phyloP scores from a whole-genome alignment of 2,329 filamentous ascomycete genomes.

The Paecilomyces variotii region DNA sequence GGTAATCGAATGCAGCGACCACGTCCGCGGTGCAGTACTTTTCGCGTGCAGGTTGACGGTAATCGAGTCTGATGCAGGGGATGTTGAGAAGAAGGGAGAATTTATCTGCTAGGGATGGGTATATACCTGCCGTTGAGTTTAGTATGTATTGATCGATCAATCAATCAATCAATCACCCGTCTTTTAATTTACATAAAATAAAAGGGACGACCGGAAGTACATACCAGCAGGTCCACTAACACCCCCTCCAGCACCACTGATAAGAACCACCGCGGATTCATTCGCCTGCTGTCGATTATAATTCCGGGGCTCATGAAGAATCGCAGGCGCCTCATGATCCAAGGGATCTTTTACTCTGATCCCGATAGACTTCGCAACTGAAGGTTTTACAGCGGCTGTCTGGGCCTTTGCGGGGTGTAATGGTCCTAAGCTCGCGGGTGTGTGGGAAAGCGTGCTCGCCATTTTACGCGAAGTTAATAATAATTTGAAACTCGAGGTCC shows the following conservation, averaged over 20 bases:
- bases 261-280: slow-evolving; percentile 18
- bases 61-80: slow-evolving; percentile 35
- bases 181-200: not conserved
- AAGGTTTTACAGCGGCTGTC: slow-evolving; percentile 8
- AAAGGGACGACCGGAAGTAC: not conserved
- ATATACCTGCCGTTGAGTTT: slow-evolving; percentile 15
- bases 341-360: slow-evolving; percentile 6
- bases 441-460: not conserved
- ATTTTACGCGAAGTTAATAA: not conserved
- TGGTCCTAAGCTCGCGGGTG: slow-evolving; percentile 2
- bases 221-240: slow-evolving; percentile 30
- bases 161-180: too few relatives aligned
- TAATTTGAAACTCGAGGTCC: not conserved
- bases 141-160: not conserved
- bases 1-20: slow-evolving; percentile 27
- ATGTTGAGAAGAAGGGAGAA: slow-evolving; percentile 30
- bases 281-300: slow-evolving; percentile 6
- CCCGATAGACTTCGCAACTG: slow-evolving; percentile 7
- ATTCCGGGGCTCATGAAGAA: slow-evolving; percentile 6
- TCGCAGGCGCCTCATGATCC: slow-evolving; percentile 8
- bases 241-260: slow-evolving; percentile 30
- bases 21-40: slow-evolving; percentile 31
- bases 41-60: slow-evolving; percentile 28
- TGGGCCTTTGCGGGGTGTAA: slow-evolving; percentile 10
- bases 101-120: slow-evolving; percentile 36